A percentile compares a stretch with the other conserved stretches of the same genome.
Evolutionary conservation across 1,284 basidiomycete species (phyloP).

Genomic region (Ustilago bromivora): DNA sequence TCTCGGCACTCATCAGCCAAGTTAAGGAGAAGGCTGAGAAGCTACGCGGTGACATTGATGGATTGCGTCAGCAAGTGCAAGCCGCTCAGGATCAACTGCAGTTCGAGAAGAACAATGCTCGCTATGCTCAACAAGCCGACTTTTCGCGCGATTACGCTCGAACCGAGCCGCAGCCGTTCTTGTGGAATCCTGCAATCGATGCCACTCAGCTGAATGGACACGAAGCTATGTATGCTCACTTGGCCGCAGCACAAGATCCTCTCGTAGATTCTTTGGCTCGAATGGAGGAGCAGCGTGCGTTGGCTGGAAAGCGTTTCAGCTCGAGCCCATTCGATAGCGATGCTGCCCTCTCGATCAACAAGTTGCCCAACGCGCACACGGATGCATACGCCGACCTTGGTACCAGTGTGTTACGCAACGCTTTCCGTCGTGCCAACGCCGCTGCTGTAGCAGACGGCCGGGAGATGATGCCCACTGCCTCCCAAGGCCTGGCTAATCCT

Average conservation of each 20-base stretch:
- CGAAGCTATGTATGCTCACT: constrained; percentile 36
- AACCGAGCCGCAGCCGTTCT: constrained; percentile 12
- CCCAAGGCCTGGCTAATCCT: constrained; percentile 30
- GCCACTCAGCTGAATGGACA: constrained; percentile 11
- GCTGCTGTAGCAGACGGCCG: constrained; percentile 20
- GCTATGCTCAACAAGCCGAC: constrained; percentile 19
- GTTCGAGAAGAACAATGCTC: constrained; percentile 28
- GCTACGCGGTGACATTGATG: constrained; percentile 24
- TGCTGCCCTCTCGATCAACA: constrained; percentile 16
- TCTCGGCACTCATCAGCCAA: constrained; percentile 17
- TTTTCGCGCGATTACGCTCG: constrained; percentile 12
- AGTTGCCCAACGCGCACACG: constrained; percentile 20
- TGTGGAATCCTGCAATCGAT: constrained; percentile 23
- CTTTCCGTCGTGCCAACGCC: constrained; percentile 40
- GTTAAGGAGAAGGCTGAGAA: constrained; percentile 23
- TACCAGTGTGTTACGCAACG: constrained; percentile 40
- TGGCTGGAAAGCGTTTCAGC: constrained; percentile 22
- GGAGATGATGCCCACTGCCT: constrained; percentile 18
- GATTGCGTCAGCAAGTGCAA: constrained; percentile 21
- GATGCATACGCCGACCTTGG: constrained; percentile 36
- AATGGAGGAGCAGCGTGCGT: constrained; percentile 39
- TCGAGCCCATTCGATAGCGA: constrained; percentile 19
- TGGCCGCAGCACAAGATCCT: constrained; percentile 39
- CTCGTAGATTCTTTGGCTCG: constrained; percentile 43
- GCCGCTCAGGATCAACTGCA: constrained; percentile 33